A percentile compares a stretch with the other conserved stretches of the same genome.
Conservation (phyloP, 1,284 basidiomycete species). For the Cerioporus squamosus region DNA sequence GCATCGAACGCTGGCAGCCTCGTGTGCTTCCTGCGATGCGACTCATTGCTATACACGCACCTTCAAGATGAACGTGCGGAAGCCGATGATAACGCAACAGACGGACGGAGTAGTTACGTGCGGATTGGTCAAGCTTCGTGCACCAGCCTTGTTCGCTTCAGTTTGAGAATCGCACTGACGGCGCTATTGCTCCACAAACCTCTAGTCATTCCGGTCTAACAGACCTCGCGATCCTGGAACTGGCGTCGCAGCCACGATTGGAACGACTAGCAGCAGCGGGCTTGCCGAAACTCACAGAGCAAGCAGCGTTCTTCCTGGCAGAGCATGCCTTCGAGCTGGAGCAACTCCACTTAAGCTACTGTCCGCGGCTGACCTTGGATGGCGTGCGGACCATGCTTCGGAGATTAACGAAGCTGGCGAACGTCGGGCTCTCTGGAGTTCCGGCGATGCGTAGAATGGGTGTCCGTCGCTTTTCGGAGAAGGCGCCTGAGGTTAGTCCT, state of each 20-base stretch:
- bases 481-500: constrained; percentile 63
- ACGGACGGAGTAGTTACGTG: no score
- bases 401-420: constrained; percentile 66
- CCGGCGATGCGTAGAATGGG: constrained; percentile 77
- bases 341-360: constrained; percentile 88
- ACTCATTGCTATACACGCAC: no score
- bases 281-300: constrained; percentile 67
- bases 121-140: no score
- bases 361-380: constrained; percentile 79
- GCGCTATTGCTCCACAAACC: not conserved
- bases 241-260: constrained; percentile 76
- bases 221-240: constrained; percentile 84
- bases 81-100: no score
- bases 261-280: constrained; percentile 84
- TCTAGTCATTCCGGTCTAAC: constrained; percentile 53
- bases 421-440: constrained; percentile 85
- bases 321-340: constrained; percentile 75
- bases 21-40: no score
- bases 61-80: no score
- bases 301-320: constrained; percentile 65
- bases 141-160: constrained; percentile 40
- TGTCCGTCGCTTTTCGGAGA: constrained; percentile 80
- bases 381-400: constrained; percentile 80
- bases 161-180: constrained; percentile 58
- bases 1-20: no score